phyloP scores from a whole-genome alignment of 2,329 filamentous ascomycete species.

The Albifimbria verrucaria region DNA sequence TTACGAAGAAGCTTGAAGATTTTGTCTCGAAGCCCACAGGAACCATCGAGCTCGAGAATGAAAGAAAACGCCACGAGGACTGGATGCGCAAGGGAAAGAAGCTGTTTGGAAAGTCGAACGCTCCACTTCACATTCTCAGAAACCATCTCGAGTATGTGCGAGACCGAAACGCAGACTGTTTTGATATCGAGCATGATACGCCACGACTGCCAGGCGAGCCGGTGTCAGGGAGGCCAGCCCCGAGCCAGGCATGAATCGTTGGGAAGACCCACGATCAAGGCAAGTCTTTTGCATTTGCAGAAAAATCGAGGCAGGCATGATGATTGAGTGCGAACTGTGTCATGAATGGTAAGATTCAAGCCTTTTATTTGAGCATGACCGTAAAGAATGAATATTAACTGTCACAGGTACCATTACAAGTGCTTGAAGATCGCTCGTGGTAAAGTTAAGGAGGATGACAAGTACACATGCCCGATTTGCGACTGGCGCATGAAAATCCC shows the following conservation, averaged over 20 bases:
- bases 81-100: constrained; percentile 99
- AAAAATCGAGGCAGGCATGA: constrained; percentile 91
- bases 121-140: constrained; percentile 91
- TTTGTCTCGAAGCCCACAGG: constrained; percentile 90
- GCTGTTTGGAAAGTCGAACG: constrained; percentile 95
- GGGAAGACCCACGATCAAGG: constrained; percentile 58
- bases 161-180: constrained; percentile 85
- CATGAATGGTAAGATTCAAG: constrained; percentile 77
- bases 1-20: constrained; percentile 82
- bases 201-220: constrained; percentile 89
- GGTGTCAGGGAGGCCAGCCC: constrained; percentile 76
- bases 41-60: constrained; percentile 88
- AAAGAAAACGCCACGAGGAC: constrained; percentile 92
- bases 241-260: constrained; percentile 49
- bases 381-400: constrained; percentile 12
- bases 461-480: constrained; percentile 97
- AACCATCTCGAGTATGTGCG: constrained; percentile 92
- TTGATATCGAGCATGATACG: constrained; percentile 80
- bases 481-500: constrained; percentile 97
- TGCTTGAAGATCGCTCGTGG: constrained; percentile 96
- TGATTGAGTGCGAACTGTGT: constrained; percentile 98
- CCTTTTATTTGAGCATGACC: background rate
- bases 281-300: constrained; percentile 98
- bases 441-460: constrained; percentile 97
- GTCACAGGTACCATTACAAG: constrained; percentile 85